Evolutionary conservation across 495 filamentous ascomycete genomes (phyloP).

Genomic region (Talaromyces borbonicus): DNA sequence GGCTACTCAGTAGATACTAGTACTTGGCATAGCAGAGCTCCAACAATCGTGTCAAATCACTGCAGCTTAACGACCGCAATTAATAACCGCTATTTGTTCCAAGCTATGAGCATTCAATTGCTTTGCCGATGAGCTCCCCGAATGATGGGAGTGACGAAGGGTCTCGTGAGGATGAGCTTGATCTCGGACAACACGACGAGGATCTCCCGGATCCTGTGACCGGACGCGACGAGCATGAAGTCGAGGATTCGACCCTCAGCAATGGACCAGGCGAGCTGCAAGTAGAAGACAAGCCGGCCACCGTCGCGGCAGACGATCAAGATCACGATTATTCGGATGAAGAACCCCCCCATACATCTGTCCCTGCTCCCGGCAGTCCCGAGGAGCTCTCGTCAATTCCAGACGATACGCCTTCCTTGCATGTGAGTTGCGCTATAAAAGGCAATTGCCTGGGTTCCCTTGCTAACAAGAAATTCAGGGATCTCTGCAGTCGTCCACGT

Average conservation of each 20-base stretch:
- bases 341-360: constrained; percentile 11
- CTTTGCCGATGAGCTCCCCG: constrained; percentile 41
- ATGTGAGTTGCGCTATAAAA: constrained; percentile 43
- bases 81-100: constrained; percentile 1
- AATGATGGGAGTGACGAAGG: constrained; percentile 36
- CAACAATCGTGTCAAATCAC: too few species aligned
- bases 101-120: constrained; percentile 37
- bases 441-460: constrained; percentile 9
- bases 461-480: constrained; percentile 48
- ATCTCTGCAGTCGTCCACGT: constrained; percentile 67
- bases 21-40: too few species aligned
- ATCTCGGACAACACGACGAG: constrained; percentile 30
- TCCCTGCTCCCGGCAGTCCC: constrained; percentile 22
- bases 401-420: constrained; percentile 83
- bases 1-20: too few species aligned
- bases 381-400: constrained; percentile 57
- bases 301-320: constrained; percentile 12
- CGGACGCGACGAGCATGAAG: constrained; percentile 14
- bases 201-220: constrained; percentile 13
- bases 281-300: constrained; percentile 19
- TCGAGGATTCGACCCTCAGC: not conserved
- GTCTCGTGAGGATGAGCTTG: constrained; percentile 40
- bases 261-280: constrained; percentile 9
- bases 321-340: constrained; percentile 8
- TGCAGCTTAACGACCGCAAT: not conserved